Conservation (phyloP, 2,329 filamentous ascomycete genomes). For the Pyrenochaeta sp. region DNA sequence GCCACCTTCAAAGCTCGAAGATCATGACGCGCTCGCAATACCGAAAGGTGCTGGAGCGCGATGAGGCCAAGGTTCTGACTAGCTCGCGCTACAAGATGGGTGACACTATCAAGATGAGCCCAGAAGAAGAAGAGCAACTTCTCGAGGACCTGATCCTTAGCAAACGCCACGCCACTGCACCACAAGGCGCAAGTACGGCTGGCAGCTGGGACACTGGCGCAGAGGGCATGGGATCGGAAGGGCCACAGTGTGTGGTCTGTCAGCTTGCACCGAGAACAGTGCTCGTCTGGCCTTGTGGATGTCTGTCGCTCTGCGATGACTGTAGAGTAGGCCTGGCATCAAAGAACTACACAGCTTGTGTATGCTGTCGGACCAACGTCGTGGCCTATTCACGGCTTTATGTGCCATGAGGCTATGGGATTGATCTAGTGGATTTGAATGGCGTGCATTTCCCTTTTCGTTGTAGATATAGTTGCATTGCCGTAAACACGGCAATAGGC, state of each 20-base stretch:
- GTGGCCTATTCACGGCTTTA: slow-evolving; percentile 90
- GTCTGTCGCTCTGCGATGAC: slow-evolving; percentile 92
- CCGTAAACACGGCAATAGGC: not conserved
- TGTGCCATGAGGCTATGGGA: slow-evolving; percentile 67
- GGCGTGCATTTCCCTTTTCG: slow-evolving; percentile 1
- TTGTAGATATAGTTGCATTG: not conserved
- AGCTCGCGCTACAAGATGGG: slow-evolving; percentile 42
- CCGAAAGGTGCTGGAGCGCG: slow-evolving; percentile 70
- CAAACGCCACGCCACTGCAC: slow-evolving; percentile 56
- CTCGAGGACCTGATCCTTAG: slow-evolving; percentile 68
- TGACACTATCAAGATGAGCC: slow-evolving; percentile 35
- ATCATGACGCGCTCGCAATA: slow-evolving; percentile 86
- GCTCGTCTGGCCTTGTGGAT: slow-evolving; percentile 96
- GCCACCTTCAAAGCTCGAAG: slow-evolving; percentile 74
- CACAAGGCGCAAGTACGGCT: slow-evolving; percentile 42
- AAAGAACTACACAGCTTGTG: slow-evolving; percentile 97
- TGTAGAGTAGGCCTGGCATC: slow-evolving; percentile 92
- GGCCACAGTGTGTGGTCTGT: slow-evolving; percentile 92
- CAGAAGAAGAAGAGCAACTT: slow-evolving; percentile 65
- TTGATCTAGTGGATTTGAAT: not conserved
- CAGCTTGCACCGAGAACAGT: slow-evolving; percentile 86
- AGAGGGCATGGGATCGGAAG: slow-evolving; percentile 74
- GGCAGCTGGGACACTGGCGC: slow-evolving; percentile 73
- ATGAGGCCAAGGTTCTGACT: slow-evolving; percentile 73
- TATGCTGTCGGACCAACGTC: slow-evolving; percentile 90